phyloP scores from a whole-genome alignment of 768 basidiomycete genomes.

The Boletellus sp. region DNA sequence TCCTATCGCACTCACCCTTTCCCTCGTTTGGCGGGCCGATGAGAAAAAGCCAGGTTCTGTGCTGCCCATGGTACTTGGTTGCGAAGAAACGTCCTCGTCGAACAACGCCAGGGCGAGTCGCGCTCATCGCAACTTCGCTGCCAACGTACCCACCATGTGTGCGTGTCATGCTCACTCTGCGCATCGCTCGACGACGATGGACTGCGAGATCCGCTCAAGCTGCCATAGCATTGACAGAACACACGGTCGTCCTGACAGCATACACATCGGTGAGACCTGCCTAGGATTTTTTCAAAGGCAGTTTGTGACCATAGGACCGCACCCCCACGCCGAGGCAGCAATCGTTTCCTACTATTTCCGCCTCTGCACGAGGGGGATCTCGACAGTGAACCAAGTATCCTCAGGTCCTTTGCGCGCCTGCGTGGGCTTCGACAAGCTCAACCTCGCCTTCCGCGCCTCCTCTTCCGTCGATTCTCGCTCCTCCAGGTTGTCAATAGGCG shows the following conservation, averaged over 20 bases:
- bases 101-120: no score
- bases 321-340: not conserved
- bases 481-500: constrained; percentile 24
- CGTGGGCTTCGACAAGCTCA: not conserved
- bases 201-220: not conserved
- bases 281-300: no score
- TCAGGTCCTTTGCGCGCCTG: not conserved
- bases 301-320: no score
- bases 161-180: no score
- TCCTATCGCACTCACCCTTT: no score
- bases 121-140: no score
- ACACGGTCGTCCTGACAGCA: not conserved
- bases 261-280: no score
- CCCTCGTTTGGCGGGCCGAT: no score
- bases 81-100: no score
- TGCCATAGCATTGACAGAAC: not conserved
- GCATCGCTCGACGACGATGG: not conserved
- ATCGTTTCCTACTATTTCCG: not conserved
- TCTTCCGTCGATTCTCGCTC: not conserved
- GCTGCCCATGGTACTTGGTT: no score
- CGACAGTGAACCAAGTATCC: constrained; percentile 18
- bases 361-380: constrained; percentile 18
- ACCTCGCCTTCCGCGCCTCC: not conserved
- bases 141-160: no score
- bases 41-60: no score